Percentiles rank a stretch among this genome's conserved stretches.
These are phyloP conservation scores for Penicillium sp. DNA, from an alignment of 2,329 filamentous ascomycete species.

Conservation along the genomic window DNA sequence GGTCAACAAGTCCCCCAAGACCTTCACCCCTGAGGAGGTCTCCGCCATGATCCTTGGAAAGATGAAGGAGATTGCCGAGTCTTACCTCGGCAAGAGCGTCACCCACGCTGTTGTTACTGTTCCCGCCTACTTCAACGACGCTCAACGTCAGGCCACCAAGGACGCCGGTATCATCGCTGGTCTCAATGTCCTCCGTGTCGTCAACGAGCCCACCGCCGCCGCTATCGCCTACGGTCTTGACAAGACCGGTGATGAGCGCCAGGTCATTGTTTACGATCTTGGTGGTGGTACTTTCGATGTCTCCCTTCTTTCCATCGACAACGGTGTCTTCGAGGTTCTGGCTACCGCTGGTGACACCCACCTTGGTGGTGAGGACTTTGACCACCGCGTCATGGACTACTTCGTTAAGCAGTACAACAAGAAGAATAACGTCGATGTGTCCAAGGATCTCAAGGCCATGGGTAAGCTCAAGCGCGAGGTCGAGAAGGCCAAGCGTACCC, in stretches of 20 bases:
- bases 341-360: slow-evolving; percentile 96
- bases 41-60: slow-evolving; percentile 66
- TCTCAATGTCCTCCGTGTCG: slow-evolving; percentile 91
- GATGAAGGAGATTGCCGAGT: slow-evolving; percentile 66
- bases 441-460: slow-evolving; percentile 96
- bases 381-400: slow-evolving; percentile 95
- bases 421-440: slow-evolving; percentile 89
- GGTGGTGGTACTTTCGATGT: slow-evolving; percentile 96
- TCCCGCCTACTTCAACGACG: slow-evolving; percentile 97
- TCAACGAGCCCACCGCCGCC: slow-evolving; percentile 94
- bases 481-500: slow-evolving; percentile 98
- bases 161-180: slow-evolving; percentile 89
- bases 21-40: slow-evolving; percentile 65
- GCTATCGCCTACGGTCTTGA: slow-evolving; percentile 93
- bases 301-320: slow-evolving; percentile 84
- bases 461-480: slow-evolving; percentile 99
- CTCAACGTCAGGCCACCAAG: slow-evolving; percentile 95
- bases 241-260: slow-evolving; percentile 77
- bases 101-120: slow-evolving; percentile 79
- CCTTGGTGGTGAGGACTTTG: slow-evolving; percentile 97
- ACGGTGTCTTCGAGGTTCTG: slow-evolving; percentile 91
- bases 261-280: slow-evolving; percentile 91
- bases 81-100: slow-evolving; percentile 60
- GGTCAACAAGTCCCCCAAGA: slow-evolving; percentile 57
- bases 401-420: slow-evolving; percentile 99